A percentile compares a stretch with the other conserved stretches of the same genome.
Evolutionary conservation across 2,329 filamentous ascomycete genomes (phyloP).

Genomic region (Trichoderma pleuroti): DNA sequence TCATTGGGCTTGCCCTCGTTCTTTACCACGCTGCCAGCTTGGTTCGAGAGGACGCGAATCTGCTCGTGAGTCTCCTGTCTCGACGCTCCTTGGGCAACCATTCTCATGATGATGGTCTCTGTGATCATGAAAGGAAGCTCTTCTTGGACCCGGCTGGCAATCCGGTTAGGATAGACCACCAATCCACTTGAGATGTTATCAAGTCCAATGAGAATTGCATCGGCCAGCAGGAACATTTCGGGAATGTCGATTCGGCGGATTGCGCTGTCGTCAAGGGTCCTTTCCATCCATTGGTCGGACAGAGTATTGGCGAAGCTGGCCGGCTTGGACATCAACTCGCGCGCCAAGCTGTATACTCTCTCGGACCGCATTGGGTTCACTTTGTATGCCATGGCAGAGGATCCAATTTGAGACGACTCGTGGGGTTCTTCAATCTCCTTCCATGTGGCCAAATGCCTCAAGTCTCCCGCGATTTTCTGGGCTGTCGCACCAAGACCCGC

Average conservation of each 20-base stretch:
- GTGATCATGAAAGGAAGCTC: slow-evolving; percentile 84
- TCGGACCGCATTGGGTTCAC: background rate
- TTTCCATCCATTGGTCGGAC: slow-evolving; percentile 50
- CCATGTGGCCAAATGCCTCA: slow-evolving; percentile 65
- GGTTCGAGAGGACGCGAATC: slow-evolving; percentile 76
- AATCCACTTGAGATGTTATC: slow-evolving; percentile 67
- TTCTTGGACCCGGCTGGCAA: slow-evolving; percentile 61
- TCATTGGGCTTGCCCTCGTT: slow-evolving; percentile 71
- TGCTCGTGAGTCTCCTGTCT: slow-evolving; percentile 60
- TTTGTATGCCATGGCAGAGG: slow-evolving; percentile 5
- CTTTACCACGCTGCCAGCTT: slow-evolving; percentile 63
- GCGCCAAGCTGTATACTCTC: background rate
- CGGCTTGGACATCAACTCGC: slow-evolving; percentile 1
- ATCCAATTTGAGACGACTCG: slow-evolving; percentile 8
- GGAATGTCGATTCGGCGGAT: slow-evolving; percentile 28
- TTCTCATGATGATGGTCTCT: slow-evolving; percentile 66
- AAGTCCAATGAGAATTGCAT: slow-evolving; percentile 63
- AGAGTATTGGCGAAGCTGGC: slow-evolving; percentile 8
- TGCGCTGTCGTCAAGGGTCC: slow-evolving; percentile 73
- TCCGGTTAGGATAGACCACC: slow-evolving; percentile 74
- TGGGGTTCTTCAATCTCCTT: slow-evolving; percentile 74
- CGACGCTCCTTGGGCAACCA: slow-evolving; percentile 61
- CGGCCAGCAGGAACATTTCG: slow-evolving; percentile 64
- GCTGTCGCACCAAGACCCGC: slow-evolving; percentile 75
- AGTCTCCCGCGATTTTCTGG: slow-evolving; percentile 66